These are phyloP conservation scores for Globisporangium spiculum DNA, from an alignment of 352 stramenopile genomes.

Conservation along the genomic window DNA sequence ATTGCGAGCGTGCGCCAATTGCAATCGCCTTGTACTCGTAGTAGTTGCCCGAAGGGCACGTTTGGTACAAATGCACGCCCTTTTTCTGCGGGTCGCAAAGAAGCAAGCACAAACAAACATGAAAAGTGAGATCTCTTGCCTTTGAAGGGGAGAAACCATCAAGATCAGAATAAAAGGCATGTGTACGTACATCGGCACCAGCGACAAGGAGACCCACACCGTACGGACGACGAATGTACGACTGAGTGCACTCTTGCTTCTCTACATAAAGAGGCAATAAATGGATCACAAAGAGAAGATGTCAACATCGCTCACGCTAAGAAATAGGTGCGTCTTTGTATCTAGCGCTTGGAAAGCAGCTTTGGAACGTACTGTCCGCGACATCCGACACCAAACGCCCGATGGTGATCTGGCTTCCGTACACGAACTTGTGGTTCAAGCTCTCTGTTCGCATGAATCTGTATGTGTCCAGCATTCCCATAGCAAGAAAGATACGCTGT, in stretches of 20 bases:
- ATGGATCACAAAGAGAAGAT: not conserved
- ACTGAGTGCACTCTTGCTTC: slow-evolving; percentile 99
- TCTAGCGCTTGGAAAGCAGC: not conserved
- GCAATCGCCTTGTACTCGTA: slow-evolving; percentile 98
- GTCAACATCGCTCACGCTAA: not conserved
- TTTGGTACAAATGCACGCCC: slow-evolving; percentile 98
- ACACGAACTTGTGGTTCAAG: slow-evolving; percentile 99
- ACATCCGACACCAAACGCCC: slow-evolving; percentile 95
- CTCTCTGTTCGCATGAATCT: slow-evolving; percentile 97
- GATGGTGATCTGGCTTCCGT: slow-evolving; percentile 93
- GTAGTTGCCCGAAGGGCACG: slow-evolving; percentile 97
- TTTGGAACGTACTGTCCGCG: slow-evolving; percentile 82
- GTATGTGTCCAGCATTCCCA: not conserved
- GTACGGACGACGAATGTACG: slow-evolving; percentile 98
- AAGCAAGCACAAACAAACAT: slow-evolving; percentile 8
- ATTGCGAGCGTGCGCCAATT: slow-evolving; percentile 97
- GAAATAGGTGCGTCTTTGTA: not conserved
- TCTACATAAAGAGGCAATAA: slow-evolving; percentile 31
- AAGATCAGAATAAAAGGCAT: not conserved
- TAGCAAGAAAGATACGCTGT: slow-evolving; percentile 1
- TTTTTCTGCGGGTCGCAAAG: slow-evolving; percentile 80
- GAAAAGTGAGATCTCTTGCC: slow-evolving; percentile 6
- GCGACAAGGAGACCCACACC: slow-evolving; percentile 97
- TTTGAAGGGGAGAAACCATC: not conserved
- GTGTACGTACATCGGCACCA: slow-evolving; percentile 72